Base-by-base conservation (phyloP, 257 asterid species). In the Fraxinus anomala region DNA sequence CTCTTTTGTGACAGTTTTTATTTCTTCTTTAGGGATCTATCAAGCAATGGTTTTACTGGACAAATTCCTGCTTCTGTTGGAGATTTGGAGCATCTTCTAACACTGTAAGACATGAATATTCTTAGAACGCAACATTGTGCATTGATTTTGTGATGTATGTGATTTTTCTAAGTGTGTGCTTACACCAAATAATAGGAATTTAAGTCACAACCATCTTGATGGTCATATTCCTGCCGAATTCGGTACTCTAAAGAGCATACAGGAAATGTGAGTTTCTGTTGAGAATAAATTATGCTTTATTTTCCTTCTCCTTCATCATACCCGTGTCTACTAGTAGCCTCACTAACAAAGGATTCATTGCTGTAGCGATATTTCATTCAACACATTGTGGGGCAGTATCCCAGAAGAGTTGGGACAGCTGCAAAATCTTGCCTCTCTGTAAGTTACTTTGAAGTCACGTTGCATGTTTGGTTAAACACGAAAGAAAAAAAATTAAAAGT, bases 11-110 rank as follows among this genome's bases (percentile, higher is more conserved):
- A 87, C 59, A 17, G 0, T 5, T n/a, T 2, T 14, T 7, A 42
- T 72, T 49, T 54, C 73, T 56, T 24, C 59, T 40, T 19, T 26
- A 96, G 99, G 89, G 99, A 96, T 86, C 97, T 96, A 66, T 91
- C 99, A 3, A 85, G 92, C 80, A 96, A 93, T 73, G 85, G 84
- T 17, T 92, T 96, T 77, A 82, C 97, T 24, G 99, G 98, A 72
- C 75, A 84, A 13, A 75, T 96, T 82, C 99, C 99, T 28, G 89
- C 92, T 75, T 92, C 98, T 8, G 89, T 92, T 30, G 99, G 99
- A 70, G 96, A 92, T 83, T 84, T 96, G 81, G 99, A 96, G 89
- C 99, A 96, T 83, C 97, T 96, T 73, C 97, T 96, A 78, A 93
- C 88, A 39, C 82, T 96, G 99, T 96, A 86, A 77, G 98, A 70